These are phyloP conservation scores for Nigrospora sphaerica DNA, from an alignment of 2,329 filamentous ascomycete genomes.

Conservation along the genomic window DNA sequence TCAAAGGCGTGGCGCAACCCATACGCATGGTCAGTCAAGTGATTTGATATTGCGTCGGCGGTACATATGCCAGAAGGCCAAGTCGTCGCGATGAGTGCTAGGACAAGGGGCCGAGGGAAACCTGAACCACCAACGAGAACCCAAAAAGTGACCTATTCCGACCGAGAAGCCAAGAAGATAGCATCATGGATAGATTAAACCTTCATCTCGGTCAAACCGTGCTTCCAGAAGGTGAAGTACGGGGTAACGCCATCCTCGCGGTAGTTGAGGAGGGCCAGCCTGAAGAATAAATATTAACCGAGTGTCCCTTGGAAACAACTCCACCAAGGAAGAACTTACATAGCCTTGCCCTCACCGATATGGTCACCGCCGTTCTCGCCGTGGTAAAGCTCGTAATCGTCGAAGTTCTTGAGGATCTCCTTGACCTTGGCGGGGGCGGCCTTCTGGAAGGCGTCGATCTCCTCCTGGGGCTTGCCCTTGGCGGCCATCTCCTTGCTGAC, in stretches of 20 bases:
- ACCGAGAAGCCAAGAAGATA: too few relatives aligned
- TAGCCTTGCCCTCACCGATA: constrained; percentile 80
- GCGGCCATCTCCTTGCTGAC: constrained; percentile 66
- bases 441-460: constrained; percentile 72
- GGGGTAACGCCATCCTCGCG: constrained; percentile 92
- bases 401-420: constrained; percentile 75
- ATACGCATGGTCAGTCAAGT: too few relatives aligned
- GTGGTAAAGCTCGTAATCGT: constrained; percentile 92
- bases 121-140: too few relatives aligned
- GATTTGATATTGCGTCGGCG: too few relatives aligned
- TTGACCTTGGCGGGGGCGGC: constrained; percentile 70
- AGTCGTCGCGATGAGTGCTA: too few relatives aligned
- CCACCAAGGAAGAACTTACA: constrained; percentile 51
- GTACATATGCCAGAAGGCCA: too few relatives aligned
- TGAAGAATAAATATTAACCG: constrained; percentile 24
- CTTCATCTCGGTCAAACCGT: constrained; percentile 84
- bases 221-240: constrained; percentile 89
- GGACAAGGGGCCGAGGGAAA: too few relatives aligned
- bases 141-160: too few relatives aligned
- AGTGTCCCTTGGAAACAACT: background rate
- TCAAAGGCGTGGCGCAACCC: too few relatives aligned
- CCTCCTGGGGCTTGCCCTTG: constrained; percentile 53
- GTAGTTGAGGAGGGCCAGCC: constrained; percentile 92
- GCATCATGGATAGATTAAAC: constrained; percentile 49
- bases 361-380: constrained; percentile 54